Evolutionary conservation across 1,284 basidiomycete species (phyloP), one percentile per base, ranked within the genome.

Genomic region (Microbotryum intermedium): DNA sequence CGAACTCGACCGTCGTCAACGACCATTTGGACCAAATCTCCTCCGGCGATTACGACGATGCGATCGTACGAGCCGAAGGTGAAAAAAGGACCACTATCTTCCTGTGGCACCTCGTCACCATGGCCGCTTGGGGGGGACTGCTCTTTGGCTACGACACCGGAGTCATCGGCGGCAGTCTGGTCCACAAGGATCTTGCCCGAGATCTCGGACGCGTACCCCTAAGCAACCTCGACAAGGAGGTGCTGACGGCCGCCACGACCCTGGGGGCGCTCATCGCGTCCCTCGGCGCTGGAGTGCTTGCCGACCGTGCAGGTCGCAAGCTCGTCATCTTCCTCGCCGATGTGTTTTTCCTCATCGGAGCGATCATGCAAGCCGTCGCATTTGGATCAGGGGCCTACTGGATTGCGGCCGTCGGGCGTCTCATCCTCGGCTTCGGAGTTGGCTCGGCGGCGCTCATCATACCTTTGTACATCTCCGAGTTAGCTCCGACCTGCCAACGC

Each of bases 241-340:
- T 66, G 55, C 57, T 67, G 13, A 89, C 87, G 0, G 86, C 86
- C 1, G 78, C 87, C 0, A 90, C 88, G 0, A 90, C 87, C 0
- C 77, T 90, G 26, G 87, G 86, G 10, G 88, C 87, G 0, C 78
- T 90, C 3, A 59, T 90, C 3, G 88, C 87, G 20, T 84, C 85
- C 44, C 78, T 90, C 18, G 78, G 76, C 5, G 84, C 86, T 2
- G 87, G 88, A 4, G 77, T 84, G 53, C 74, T 87, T 48, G 63
- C 61, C 1, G 60, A 60, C 34, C 18, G 53, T 5, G 56, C 62
- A 77, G 65, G 65, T n/a, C 62, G 65, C 23, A 68, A 68, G 53
- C 21, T 78, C 4, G 84, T 88, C 1, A 79, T 90, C 9, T 83
- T 78, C 3, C 77, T 86, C 30, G 86, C 85, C 21, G 87, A 88